Conservation (phyloP, 2,329 filamentous ascomycete genomes). For the Talaromyces verruculosus region DNA sequence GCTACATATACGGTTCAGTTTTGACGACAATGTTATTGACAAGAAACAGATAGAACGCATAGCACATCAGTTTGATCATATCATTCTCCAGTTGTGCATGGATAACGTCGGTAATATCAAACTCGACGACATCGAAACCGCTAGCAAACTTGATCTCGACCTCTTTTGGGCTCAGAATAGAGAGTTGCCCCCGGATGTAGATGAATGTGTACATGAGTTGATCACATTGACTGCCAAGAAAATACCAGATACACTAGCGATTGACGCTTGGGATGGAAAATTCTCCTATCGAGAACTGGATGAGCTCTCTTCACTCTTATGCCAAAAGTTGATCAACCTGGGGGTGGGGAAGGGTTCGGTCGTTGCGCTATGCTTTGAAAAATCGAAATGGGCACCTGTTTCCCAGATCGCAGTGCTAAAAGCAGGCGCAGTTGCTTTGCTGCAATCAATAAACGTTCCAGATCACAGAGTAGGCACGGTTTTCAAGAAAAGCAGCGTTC, state of each 20-base stretch:
- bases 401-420: conserved; percentile 26
- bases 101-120: neutral
- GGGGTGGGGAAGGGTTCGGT: conserved; percentile 30
- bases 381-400: conserved; percentile 25
- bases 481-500: conserved; percentile 31
- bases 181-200: neutral
- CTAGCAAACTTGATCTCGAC: neutral
- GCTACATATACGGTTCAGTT: conserved; percentile 60
- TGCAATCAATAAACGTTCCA: neutral
- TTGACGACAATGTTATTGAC: conserved; percentile 56
- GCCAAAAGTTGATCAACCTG: conserved; percentile 30
- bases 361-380: conserved; percentile 30
- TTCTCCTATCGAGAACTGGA: conserved; percentile 30
- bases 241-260: conserved; percentile 21
- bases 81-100: neutral
- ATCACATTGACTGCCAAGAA: conserved; percentile 20
- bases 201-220: conserved; percentile 24
- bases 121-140: conserved; percentile 3
- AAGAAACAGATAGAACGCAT: conserved; percentile 41
- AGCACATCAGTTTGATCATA: conserved; percentile 1
- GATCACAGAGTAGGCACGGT: conserved; percentile 38
- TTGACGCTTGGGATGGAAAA: conserved; percentile 30
- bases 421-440: conserved; percentile 19
- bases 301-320: conserved; percentile 31
- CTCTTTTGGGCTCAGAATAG: conserved; percentile 13